A percentile compares a stretch with the other conserved stretches of the same genome.
phyloP scores from a whole-genome alignment of 228 moss, liverwort and hornwort species.

The Sphagnum magellanicum region DNA sequence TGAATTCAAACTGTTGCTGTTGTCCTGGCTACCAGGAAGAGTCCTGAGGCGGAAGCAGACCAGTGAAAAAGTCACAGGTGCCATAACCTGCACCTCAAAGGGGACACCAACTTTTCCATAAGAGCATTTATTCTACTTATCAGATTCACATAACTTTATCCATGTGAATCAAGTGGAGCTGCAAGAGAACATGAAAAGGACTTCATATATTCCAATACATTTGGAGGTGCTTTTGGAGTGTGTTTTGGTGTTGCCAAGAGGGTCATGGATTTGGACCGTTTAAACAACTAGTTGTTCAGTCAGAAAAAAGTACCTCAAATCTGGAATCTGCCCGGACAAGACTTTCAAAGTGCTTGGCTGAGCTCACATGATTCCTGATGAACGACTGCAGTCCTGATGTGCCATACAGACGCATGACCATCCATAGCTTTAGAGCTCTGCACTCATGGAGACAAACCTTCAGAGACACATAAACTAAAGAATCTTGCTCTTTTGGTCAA shows the following conservation, averaged over 20 bases:
- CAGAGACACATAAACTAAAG: too few relatives aligned
- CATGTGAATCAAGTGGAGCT: too few relatives aligned
- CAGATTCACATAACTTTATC: too few relatives aligned
- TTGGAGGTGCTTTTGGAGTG: too few relatives aligned
- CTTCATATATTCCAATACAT: too few relatives aligned
- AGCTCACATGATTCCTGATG: slow-evolving; percentile 52
- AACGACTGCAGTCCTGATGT: slow-evolving; percentile 44
- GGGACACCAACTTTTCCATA: too few relatives aligned
- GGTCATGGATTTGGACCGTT: too few relatives aligned
- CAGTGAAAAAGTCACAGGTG: slow-evolving; percentile 49
- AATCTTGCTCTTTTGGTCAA: too few relatives aligned
- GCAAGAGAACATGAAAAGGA: too few relatives aligned
- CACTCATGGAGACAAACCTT: not conserved
- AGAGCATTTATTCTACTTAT: too few relatives aligned
- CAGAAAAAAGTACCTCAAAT: slow-evolving; percentile 41
- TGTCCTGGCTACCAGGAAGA: slow-evolving; percentile 31
- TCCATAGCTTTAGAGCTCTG: slow-evolving; percentile 82
- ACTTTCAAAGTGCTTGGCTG: slow-evolving; percentile 59
- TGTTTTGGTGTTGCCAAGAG: too few relatives aligned
- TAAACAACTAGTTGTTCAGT: too few relatives aligned
- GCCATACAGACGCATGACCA: slow-evolving; percentile 80
- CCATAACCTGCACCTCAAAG: slow-evolving; percentile 24
- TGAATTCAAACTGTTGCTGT: slow-evolving; percentile 52
- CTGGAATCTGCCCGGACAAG: slow-evolving; percentile 38
- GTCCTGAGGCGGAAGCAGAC: slow-evolving; percentile 74